Evolutionary conservation across 1,284 basidiomycete genomes (phyloP).

Genomic region (Apiotrichum siamense): DNA sequence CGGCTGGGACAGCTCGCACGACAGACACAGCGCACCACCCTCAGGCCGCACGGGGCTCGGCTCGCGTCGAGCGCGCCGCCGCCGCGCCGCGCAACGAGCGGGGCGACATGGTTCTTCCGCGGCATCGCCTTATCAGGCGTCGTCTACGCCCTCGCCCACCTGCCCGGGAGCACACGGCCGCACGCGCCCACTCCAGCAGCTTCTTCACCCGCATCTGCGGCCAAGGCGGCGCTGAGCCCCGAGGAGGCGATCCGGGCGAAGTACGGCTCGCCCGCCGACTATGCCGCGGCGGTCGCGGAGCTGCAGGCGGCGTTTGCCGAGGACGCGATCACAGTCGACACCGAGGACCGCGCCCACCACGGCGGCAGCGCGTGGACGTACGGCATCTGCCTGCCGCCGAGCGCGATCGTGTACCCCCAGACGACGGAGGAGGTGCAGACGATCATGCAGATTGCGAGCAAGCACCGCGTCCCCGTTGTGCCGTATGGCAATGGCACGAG

Average conservation of each 20-base stretch:
- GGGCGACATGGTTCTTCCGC: neutral
- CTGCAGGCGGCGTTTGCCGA: slow-evolving; percentile 4
- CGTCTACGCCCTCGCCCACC: neutral
- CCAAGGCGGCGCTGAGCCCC: neutral
- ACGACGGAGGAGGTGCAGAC: slow-evolving; percentile 33
- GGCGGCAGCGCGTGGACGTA: slow-evolving; percentile 8
- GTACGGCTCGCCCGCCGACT: slow-evolving; percentile 11
- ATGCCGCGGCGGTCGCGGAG: slow-evolving; percentile 7
- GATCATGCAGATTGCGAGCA: slow-evolving; percentile 29
- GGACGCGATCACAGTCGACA: slow-evolving; percentile 9
- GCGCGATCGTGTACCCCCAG: slow-evolving; percentile 25
- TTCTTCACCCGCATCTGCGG: too few relatives aligned
- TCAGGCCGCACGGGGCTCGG: too few relatives aligned
- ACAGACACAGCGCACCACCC: too few relatives aligned
- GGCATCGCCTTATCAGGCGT: neutral
- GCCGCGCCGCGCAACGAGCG: too few relatives aligned
- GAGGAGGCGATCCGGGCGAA: neutral
- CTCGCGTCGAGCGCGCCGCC: too few relatives aligned
- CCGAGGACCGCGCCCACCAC: slow-evolving; percentile 5
- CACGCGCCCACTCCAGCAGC: too few relatives aligned
- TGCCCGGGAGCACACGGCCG: too few relatives aligned
- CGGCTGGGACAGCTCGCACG: neutral
- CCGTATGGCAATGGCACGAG: slow-evolving; percentile 38
- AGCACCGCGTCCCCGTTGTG: slow-evolving; percentile 33
- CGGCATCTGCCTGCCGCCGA: slow-evolving; percentile 9